Evolutionary conservation across 768 basidiomycete species (phyloP).

Genomic region (Pleurotus salmoneostramineus): DNA sequence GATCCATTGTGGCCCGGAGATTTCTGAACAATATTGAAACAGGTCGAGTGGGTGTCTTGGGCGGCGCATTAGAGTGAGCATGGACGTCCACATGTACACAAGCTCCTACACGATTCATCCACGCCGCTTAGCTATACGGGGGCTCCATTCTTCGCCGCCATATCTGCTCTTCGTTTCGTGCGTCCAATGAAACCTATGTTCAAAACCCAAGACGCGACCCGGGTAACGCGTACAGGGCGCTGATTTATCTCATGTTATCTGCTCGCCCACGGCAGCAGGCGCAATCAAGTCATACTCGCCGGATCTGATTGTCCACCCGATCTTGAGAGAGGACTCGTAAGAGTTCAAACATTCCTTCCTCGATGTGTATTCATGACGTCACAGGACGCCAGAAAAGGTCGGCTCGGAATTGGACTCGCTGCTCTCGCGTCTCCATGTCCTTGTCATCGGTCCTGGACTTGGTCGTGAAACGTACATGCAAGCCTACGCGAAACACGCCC

Average conservation of each 20-base stretch:
- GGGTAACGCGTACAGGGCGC: slow-evolving; percentile 54
- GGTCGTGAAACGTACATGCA: slow-evolving; percentile 93
- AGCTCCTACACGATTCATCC: background rate
- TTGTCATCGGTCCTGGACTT: slow-evolving; percentile 92
- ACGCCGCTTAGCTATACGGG: slow-evolving; percentile 75
- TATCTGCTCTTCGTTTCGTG: slow-evolving; percentile 85
- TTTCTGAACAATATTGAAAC: background rate
- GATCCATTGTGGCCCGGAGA: background rate
- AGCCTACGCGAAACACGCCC: slow-evolving; percentile 68
- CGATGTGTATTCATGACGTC: background rate
- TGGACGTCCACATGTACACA: background rate
- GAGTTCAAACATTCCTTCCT: slow-evolving; percentile 15
- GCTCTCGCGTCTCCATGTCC: slow-evolving; percentile 83
- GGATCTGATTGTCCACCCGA: slow-evolving; percentile 95
- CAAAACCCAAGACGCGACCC: background rate
- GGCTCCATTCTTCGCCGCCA: slow-evolving; percentile 93
- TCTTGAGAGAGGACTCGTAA: slow-evolving; percentile 68
- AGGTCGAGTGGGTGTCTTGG: slow-evolving; percentile 92
- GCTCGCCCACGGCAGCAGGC: slow-evolving; percentile 85
- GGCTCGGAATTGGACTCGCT: slow-evolving; percentile 57
- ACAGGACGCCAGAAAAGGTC: slow-evolving; percentile 47
- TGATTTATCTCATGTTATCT: slow-evolving; percentile 96
- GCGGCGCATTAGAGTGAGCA: slow-evolving; percentile 87
- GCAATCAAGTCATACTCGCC: slow-evolving; percentile 98
- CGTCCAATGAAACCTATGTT: slow-evolving; percentile 15